Evolutionary conservation across 2,329 filamentous ascomycete species (phyloP).

Genomic region (Phialocephala subalpina): DNA sequence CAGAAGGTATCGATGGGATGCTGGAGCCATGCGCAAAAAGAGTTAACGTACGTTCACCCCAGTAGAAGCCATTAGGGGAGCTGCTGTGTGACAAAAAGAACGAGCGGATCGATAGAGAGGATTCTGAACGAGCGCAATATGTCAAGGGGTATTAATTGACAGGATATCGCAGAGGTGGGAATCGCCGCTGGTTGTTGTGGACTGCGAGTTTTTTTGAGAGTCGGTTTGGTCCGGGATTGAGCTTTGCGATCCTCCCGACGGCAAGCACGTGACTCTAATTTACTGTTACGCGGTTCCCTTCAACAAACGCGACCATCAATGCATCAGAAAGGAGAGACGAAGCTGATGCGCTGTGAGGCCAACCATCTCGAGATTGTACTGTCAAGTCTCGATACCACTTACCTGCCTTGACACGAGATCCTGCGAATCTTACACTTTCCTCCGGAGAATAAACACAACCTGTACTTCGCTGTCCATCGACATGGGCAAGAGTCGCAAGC

Average conservation of each 20-base stretch:
- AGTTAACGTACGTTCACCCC: conserved; percentile 59
- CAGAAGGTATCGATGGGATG: conserved; percentile 3
- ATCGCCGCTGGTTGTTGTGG: conserved; percentile 32
- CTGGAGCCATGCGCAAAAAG: conserved; percentile 28
- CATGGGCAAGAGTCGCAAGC: conserved; percentile 39
- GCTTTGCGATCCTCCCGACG: conserved; percentile 17
- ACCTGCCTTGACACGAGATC: conserved; percentile 10
- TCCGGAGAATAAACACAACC: conserved; percentile 4
- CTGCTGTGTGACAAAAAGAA: conserved; percentile 25
- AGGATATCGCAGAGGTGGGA: conserved; percentile 32
- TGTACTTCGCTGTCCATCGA: conserved; percentile 26
- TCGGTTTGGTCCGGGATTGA: conserved; percentile 18
- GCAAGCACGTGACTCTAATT: conserved; percentile 27
- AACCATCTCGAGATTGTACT: not conserved
- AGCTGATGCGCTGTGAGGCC: not conserved
- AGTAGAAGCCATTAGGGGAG: conserved; percentile 49
- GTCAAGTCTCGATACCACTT: not conserved
- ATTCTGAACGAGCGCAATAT: conserved; percentile 23
- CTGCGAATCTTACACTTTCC: not conserved
- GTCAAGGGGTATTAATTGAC: conserved; percentile 40
- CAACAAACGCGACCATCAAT: conserved; percentile 22
- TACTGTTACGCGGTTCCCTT: conserved; percentile 13
- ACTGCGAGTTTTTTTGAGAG: conserved; percentile 34
- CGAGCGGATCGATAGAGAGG: conserved; percentile 22
- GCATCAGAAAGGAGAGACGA: conserved; percentile 8